These are phyloP conservation scores for Phyllosticta citrichinensis DNA, from an alignment of 2,329 filamentous ascomycete genomes.

Conservation along the genomic window DNA sequence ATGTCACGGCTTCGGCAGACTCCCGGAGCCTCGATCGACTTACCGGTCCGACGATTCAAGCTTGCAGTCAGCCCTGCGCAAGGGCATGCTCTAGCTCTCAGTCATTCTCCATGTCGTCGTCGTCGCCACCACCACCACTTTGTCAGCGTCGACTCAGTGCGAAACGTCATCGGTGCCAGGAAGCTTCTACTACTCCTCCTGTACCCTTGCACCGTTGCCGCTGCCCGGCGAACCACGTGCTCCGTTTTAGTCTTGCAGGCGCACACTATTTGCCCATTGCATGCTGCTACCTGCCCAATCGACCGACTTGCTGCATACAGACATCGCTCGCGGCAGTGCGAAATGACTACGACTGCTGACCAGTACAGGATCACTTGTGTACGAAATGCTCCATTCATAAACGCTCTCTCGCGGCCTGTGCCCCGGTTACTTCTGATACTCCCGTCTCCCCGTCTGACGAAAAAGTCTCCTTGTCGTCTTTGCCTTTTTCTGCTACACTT, in stretches of 20 bases:
- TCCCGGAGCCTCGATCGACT: background rate
- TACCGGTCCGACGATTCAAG: background rate
- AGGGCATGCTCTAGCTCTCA: background rate
- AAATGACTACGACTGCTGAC: background rate
- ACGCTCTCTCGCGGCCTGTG: background rate
- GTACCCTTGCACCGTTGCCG: background rate
- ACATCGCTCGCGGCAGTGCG: background rate
- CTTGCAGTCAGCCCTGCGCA: background rate
- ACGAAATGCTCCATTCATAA: background rate
- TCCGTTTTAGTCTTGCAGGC: background rate
- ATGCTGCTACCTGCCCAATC: background rate
- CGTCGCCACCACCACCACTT: background rate
- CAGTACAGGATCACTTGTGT: background rate
- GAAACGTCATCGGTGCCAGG: constrained; percentile 1
- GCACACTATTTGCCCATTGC: background rate
- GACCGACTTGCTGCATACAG: background rate
- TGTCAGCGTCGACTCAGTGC: background rate
- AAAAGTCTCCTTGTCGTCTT: background rate
- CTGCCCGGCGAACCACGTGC: background rate
- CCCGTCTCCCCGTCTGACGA: background rate
- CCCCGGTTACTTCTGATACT: background rate
- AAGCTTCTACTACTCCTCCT: background rate
- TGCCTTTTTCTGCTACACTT: background rate
- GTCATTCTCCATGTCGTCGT: background rate
- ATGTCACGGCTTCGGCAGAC: background rate